Evolutionary conservation across 352 stramenopile genomes (phyloP), one percentile per base, ranked within the genome.

Genomic region (Globisporangium paddicum): DNA sequence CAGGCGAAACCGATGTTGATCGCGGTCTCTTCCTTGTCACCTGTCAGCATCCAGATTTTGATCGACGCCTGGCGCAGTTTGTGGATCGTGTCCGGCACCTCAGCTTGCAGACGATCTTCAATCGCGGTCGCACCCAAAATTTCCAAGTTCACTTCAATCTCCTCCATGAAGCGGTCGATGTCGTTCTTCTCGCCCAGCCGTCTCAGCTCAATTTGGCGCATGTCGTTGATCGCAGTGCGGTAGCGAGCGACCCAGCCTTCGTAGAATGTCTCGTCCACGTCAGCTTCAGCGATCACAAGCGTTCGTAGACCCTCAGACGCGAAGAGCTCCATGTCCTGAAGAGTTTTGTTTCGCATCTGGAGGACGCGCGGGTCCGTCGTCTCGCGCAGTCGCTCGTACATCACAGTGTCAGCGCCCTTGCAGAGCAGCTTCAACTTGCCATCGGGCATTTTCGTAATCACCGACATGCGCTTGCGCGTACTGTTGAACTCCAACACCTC

Each of bases 1-100:
- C 87, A 97, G 7, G 90, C 87, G 68, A 96, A 97, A n/a, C 86
- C 95, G 67, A 98, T 98, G 67, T 98, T 98, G 64, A 98, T 98
- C 13, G 94, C 94, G 4, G 94, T 98, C 66, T 98, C 94, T 61
- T 96, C 73, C 68, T 98, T 98, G 67, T 98, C 94, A 7, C 93
- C 93, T 5, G 94, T 98, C 21, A 98, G 82, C 75, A 98, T 96
- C 90, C 93, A 98, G 37, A 98, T 86, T 71, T 97, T 96, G 55
- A 98, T 97, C 10, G 91, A 90, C 7, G 93, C 95, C 46, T 94
- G 74, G 0, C 87, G 82, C n/a, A 98, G 68, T 54, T 93, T 89
- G 59, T 86, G 82, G 61, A 98, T 98, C 9, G 90, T 94, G 51
- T 96, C 88, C 0, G 92, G 91, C 2, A 98, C 95, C 4, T 90